These are phyloP conservation scores for Hypoxylon sp. DNA, from an alignment of 2,329 filamentous ascomycete genomes.

Conservation along the genomic window DNA sequence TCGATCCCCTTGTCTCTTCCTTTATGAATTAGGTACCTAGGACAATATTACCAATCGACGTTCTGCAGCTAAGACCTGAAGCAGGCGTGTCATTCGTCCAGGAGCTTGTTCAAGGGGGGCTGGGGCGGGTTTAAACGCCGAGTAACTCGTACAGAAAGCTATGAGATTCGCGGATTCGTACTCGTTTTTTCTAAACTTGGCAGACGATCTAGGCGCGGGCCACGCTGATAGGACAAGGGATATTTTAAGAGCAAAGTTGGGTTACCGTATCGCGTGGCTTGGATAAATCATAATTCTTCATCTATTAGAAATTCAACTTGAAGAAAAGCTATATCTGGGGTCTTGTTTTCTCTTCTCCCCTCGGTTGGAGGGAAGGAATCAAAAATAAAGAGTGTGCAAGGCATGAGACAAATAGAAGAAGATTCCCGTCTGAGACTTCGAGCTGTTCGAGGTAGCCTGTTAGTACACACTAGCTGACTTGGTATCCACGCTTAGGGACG, in stretches of 20 bases:
- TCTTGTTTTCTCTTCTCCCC: background rate
- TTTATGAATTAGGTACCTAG: conserved; percentile 31
- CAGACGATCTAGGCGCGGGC: conserved; percentile 25
- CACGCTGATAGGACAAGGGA: conserved; percentile 27
- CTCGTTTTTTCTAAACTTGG: conserved; percentile 42
- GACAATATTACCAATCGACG: conserved; percentile 47
- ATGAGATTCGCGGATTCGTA: conserved; percentile 35
- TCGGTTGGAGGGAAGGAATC: conserved; percentile 7
- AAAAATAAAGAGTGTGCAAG: conserved; percentile 23
- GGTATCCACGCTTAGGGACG: conserved; percentile 31
- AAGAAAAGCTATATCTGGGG: conserved; percentile 12
- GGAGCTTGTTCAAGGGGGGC: conserved; percentile 41
- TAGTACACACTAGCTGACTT: conserved; percentile 24
- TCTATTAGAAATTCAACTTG: conserved; percentile 12
- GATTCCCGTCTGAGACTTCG: conserved; percentile 23
- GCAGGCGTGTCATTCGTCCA: conserved; percentile 44
- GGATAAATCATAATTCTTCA: conserved; percentile 16
- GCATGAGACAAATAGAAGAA: conserved; percentile 31
- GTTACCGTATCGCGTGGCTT: conserved; percentile 35
- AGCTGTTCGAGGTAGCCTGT: conserved; percentile 19
- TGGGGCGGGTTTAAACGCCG: conserved; percentile 47
- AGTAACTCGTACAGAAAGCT: conserved; percentile 22
- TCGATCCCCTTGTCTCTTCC: conserved; percentile 38
- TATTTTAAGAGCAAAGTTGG: conserved; percentile 37
- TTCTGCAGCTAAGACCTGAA: conserved; percentile 32